Conservation (phyloP, 768 basidiomycete species). For the Amanita jacksonii region DNA sequence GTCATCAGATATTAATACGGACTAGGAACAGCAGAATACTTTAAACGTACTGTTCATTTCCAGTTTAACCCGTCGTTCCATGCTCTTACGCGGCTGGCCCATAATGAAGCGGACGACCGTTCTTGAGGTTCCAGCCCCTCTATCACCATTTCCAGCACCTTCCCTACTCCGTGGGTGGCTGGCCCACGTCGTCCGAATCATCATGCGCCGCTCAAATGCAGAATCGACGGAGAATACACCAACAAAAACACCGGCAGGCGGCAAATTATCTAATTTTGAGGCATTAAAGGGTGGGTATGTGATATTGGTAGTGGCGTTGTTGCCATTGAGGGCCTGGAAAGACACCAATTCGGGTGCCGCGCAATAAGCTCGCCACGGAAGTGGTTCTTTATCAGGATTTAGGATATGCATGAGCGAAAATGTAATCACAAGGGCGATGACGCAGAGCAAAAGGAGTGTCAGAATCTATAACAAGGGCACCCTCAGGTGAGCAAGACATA, state of each 20-base stretch:
- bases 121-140: slow-evolving; percentile 66
- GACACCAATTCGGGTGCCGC: slow-evolving; percentile 43
- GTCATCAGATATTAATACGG: too few species aligned
- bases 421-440: slow-evolving; percentile 77
- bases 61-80: slow-evolving; percentile 68
- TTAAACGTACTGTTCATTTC: slow-evolving; percentile 93
- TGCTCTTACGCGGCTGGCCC: slow-evolving; percentile 72
- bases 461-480: too few species aligned
- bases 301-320: slow-evolving; percentile 24
- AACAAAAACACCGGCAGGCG: slow-evolving; percentile 80
- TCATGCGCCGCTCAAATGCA: slow-evolving; percentile 73
- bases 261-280: slow-evolving; percentile 55
- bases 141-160: slow-evolving; percentile 62
- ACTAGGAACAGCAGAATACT: too few species aligned
- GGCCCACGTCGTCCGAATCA: slow-evolving; percentile 88
- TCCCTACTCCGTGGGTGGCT: slow-evolving; percentile 68
- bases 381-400: slow-evolving; percentile 91
- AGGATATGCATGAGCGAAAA: slow-evolving; percentile 85
- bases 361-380: slow-evolving; percentile 94
- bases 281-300: slow-evolving; percentile 55
- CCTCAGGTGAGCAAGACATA: too few species aligned
- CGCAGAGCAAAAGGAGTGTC: slow-evolving; percentile 53
- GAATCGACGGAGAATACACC: slow-evolving; percentile 89
- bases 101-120: slow-evolving; percentile 85
- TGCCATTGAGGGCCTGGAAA: slow-evolving; percentile 30